Conservation (phyloP, 148 eudicot species). For the Pharnaceum exiguum region DNA sequence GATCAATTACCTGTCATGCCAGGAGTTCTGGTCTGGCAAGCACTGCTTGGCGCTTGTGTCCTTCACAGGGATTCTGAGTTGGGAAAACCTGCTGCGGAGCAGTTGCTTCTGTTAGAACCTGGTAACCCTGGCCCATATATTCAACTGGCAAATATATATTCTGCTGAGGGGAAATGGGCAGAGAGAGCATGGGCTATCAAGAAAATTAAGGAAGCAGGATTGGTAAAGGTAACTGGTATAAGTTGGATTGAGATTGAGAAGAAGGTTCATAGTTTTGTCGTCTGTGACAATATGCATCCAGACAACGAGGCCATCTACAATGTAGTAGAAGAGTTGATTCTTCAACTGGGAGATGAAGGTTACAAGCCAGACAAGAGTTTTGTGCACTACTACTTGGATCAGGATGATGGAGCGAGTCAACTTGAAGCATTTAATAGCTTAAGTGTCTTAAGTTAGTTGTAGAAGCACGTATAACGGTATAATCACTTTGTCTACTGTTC, state of each 20-base stretch:
- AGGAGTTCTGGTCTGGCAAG: conserved; percentile 68
- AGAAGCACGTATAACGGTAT: not conserved
- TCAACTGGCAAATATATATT: conserved; percentile 76
- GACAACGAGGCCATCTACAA: conserved; percentile 33
- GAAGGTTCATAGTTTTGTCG: conserved; percentile 67
- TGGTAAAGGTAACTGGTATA: conserved; percentile 64
- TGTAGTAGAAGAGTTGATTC: conserved; percentile 38
- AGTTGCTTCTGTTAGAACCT: conserved; percentile 46
- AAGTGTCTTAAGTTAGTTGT: not conserved
- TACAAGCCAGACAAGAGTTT: conserved; percentile 51
- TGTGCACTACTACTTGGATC: conserved; percentile 30
- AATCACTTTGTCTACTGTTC: not conserved
- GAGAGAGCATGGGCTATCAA: conserved; percentile 65
- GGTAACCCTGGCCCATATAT: conserved; percentile 52
- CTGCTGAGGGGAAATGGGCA: conserved; percentile 64
- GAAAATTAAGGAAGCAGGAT: conserved; percentile 63
- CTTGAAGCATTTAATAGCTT: not conserved
- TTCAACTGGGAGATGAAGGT: conserved; percentile 70
- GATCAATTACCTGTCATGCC: conserved; percentile 56
- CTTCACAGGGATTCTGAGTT: conserved; percentile 53
- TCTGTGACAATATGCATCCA: conserved; percentile 65
- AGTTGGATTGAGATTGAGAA: conserved; percentile 89
- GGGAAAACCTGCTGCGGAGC: conserved; percentile 73
- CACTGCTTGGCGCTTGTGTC: conserved; percentile 78
- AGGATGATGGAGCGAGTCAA: conserved; percentile 28